Evolutionary conservation across 2,329 filamentous ascomycete species (phyloP).

Genomic region (Plenodomus tracheiphilus): DNA sequence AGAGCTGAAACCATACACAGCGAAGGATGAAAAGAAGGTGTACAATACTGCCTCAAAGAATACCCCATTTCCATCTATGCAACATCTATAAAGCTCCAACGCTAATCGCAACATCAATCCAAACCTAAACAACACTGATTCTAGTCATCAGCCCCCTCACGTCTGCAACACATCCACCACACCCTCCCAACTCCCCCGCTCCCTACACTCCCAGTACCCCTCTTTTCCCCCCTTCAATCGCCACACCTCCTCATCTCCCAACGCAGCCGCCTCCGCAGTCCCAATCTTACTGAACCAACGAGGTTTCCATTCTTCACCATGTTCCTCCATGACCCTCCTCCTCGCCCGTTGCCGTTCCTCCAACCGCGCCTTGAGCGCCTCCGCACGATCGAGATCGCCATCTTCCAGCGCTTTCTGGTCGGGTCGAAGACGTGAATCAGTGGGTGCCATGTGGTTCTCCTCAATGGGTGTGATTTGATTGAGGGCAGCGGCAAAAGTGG

Average conservation of each 20-base stretch:
- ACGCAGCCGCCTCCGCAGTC: constrained; percentile 31
- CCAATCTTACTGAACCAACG: constrained; percentile 79
- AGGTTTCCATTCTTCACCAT: constrained; percentile 72
- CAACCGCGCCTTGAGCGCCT: constrained; percentile 77
- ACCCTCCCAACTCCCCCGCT: constrained; percentile 66
- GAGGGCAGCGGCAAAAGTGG: constrained; percentile 78
- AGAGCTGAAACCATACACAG: too few species aligned
- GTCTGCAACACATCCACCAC: constrained; percentile 59
- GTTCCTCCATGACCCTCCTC: constrained; percentile 73
- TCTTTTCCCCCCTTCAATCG: constrained; percentile 77
- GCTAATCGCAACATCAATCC: too few species aligned
- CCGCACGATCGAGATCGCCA: constrained; percentile 80
- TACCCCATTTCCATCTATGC: too few species aligned
- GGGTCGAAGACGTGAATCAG: constrained; percentile 80
- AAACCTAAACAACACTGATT: too few species aligned
- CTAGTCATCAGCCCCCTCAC: too few species aligned
- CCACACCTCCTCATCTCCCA: constrained; percentile 54
- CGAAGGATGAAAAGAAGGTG: too few species aligned
- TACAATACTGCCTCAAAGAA: too few species aligned
- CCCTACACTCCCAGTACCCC: constrained; percentile 90
- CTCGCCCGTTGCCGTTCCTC: constrained; percentile 84
- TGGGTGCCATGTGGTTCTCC: constrained; percentile 71
- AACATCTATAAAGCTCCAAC: too few species aligned
- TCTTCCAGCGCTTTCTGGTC: constrained; percentile 86
- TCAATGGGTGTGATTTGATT: constrained; percentile 89